Conservation (phyloP, 1,139 yeast species). For the Blastobotrys indianensis region DNA sequence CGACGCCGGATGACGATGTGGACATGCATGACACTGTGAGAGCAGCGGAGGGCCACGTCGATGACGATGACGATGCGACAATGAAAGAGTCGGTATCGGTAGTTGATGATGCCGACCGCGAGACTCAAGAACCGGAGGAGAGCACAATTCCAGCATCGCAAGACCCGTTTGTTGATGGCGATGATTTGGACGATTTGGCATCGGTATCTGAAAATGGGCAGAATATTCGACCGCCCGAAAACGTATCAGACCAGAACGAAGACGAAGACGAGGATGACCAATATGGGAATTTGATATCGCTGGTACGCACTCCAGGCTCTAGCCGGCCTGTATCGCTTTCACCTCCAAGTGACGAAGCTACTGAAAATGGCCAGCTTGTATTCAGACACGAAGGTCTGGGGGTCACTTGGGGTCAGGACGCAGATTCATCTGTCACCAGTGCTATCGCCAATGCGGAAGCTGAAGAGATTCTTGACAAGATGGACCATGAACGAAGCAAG, state of each 20-base stretch:
- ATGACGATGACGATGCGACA: conserved; percentile 19
- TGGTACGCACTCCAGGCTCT: too few species aligned
- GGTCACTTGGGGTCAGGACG: not conserved
- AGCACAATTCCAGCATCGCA: too few species aligned
- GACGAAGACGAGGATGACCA: too few species aligned
- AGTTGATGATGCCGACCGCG: not conserved
- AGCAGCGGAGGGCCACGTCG: conserved; percentile 4
- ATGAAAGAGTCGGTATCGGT: not conserved
- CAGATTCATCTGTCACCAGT: not conserved
- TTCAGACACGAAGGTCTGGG: conserved; percentile 8
- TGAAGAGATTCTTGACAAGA: conserved; percentile 5
- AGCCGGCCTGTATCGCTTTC: too few species aligned
- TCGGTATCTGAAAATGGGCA: too few species aligned
- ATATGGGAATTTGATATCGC: too few species aligned
- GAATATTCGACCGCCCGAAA: too few species aligned
- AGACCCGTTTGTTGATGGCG: too few species aligned
- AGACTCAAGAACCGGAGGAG: not conserved
- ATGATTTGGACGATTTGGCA: too few species aligned
- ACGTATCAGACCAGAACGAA: too few species aligned
- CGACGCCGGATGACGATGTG: conserved; percentile 3
- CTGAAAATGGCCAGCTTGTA: conserved; percentile 2
- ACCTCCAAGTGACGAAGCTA: not conserved
- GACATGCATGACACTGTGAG: conserved; percentile 2
- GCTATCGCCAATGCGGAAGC: conserved; percentile 10
- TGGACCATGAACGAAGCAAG: conserved; percentile 44